phyloP scores from a whole-genome alignment of 352 stramenopile genomes.

The Globisporangium parvum region DNA sequence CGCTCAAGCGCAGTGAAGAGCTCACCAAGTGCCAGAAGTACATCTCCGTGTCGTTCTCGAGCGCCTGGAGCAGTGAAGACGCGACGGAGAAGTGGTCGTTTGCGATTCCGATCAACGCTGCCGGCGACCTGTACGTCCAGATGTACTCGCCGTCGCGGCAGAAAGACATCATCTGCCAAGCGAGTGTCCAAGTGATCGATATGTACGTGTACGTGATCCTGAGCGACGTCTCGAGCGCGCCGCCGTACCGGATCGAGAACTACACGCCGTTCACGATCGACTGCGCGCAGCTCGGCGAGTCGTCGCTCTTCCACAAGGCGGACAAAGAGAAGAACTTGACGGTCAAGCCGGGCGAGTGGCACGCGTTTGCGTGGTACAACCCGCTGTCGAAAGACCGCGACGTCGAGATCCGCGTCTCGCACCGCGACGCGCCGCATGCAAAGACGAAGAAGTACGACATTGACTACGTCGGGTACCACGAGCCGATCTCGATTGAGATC shows the following conservation, averaged over 20 bases:
- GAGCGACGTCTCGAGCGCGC: slow-evolving; percentile 70
- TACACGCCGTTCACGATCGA: slow-evolving; percentile 82
- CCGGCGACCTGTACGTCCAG: slow-evolving; percentile 74
- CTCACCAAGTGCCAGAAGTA: slow-evolving; percentile 61
- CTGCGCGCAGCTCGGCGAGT: slow-evolving; percentile 61
- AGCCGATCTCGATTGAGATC: slow-evolving; percentile 54
- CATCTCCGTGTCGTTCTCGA: slow-evolving; percentile 73
- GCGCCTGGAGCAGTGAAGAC: slow-evolving; percentile 47
- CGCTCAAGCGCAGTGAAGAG: slow-evolving; percentile 66
- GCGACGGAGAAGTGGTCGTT: slow-evolving; percentile 70
- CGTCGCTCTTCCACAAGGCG: slow-evolving; percentile 54
- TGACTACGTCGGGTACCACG: slow-evolving; percentile 73
- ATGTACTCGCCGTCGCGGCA: slow-evolving; percentile 72
- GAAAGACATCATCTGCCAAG: slow-evolving; percentile 74
- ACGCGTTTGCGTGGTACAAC: slow-evolving; percentile 82
- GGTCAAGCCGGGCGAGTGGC: slow-evolving; percentile 64
- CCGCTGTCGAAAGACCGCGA: slow-evolving; percentile 80
- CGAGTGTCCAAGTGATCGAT: slow-evolving; percentile 83
- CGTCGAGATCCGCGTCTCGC: slow-evolving; percentile 55
- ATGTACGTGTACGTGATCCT: slow-evolving; percentile 87
- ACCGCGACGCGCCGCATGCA: slow-evolving; percentile 41
- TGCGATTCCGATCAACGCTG: slow-evolving; percentile 67
- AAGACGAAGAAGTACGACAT: slow-evolving; percentile 81
- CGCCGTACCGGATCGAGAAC: slow-evolving; percentile 85
- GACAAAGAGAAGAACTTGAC: slow-evolving; percentile 44